Conservation (phyloP, 2,329 filamentous ascomycete genomes). For the Zymoseptoria crescenta region DNA sequence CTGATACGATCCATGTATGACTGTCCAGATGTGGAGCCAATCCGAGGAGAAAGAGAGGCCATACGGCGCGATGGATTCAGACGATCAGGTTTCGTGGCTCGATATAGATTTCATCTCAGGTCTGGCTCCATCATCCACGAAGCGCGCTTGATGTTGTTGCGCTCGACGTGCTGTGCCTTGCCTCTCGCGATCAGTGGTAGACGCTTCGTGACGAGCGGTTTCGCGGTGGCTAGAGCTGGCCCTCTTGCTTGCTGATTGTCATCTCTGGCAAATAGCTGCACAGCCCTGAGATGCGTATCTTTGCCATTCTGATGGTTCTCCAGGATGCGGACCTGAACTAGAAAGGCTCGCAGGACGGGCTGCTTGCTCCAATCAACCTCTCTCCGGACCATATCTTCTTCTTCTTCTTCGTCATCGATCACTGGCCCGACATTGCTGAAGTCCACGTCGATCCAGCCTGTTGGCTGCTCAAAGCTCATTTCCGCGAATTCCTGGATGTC, state of each 20-base stretch:
- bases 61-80: too few relatives aligned
- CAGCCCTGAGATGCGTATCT: constrained; percentile 89
- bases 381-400: constrained; percentile 25
- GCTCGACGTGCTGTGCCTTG: constrained; percentile 4
- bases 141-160: constrained; percentile 27
- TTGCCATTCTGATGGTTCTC: constrained; percentile 99
- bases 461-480: constrained; percentile 68
- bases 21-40: not conserved
- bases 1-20: not conserved
- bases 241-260: constrained; percentile 19
- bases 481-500: constrained; percentile 82
- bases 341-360: constrained; percentile 73
- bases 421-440: constrained; percentile 52
- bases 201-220: constrained; percentile 5
- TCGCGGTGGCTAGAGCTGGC: constrained; percentile 8
- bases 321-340: constrained; percentile 81
- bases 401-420: constrained; percentile 26
- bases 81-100: not conserved
- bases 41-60: not conserved
- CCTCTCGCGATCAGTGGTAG: not conserved
- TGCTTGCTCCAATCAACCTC: constrained; percentile 47
- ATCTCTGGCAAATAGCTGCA: constrained; percentile 69
- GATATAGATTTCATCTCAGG: constrained; percentile 21
- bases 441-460: constrained; percentile 85
- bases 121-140: constrained; percentile 32